Base-by-base conservation (phyloP, 2,329 filamentous ascomycete genomes). In the Scedosporium dehoogii region DNA sequence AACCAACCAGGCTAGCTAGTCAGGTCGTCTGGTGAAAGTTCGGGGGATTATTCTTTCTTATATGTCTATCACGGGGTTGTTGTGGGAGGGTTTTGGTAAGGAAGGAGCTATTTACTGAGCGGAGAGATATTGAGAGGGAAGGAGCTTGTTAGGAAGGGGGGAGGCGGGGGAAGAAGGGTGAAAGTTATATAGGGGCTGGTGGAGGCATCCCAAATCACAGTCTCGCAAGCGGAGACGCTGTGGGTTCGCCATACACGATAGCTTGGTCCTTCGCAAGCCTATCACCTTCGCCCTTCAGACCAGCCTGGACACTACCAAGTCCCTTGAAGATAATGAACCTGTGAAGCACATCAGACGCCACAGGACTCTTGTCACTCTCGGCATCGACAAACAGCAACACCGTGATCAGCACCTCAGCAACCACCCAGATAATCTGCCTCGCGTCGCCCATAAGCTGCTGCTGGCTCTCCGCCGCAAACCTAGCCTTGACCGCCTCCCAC, bases 401-500 rank as follows among this genome's bases (percentile, higher is more conserved):
- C 7, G 73, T 74, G 21, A 79, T 75, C 27, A 80, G 62, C 6
- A 79, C 68, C 61, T 81, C 77, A 0, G 79, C 77, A 1, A 78
- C 68, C 2, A 67, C 65, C 72, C 77, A 81, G 3, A 80, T 70
- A 1, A 82, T 63, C 4, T 73, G 70, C 56, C 81, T 74, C 1
- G 79, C 80, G 33, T 81, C 75, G 1, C 74, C 73, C 42, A 82
- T 68, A 63, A 85, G 72, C 2, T 73, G 72, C 1, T 70, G 72
- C 58, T 77, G 72, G 0, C 71, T 63, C 10, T 69, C 71, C 0
- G 51, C 61, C 16, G 74, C 74, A 14, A 83, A 63, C 14, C 71
- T 70, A 4, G 61, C 63, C 65, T 73, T 77, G 59, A 82, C 59
- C 1, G 56, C 66, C 7, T 66, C 67, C 81, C 82, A 84, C 16